Conservation (phyloP, 192 early-diverging fungal genomes). For the Helicostylum pulchrum region DNA sequence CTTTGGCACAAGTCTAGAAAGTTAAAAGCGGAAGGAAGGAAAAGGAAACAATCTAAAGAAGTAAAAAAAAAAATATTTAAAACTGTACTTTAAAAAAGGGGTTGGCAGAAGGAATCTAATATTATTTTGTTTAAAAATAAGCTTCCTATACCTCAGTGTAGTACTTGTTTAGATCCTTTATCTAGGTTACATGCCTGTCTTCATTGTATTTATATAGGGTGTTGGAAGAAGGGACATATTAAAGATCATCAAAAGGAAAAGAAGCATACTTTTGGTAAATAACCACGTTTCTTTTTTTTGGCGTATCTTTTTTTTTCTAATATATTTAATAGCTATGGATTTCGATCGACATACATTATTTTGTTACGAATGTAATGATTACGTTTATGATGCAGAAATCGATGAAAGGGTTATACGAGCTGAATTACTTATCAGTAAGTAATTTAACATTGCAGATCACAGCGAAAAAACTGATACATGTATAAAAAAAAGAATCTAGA, state of each 20-base stretch:
- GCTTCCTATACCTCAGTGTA: slow-evolving; percentile 58
- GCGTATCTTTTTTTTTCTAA: not conserved
- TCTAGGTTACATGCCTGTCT: slow-evolving; percentile 80
- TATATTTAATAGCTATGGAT: slow-evolving; percentile 65
- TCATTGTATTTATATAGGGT: slow-evolving; percentile 78
- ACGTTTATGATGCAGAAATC: slow-evolving; percentile 78
- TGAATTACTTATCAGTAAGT: slow-evolving; percentile 17
- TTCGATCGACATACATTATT: slow-evolving; percentile 64
- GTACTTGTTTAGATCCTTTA: slow-evolving; percentile 50
- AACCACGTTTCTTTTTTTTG: not conserved
- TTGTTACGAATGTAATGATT: slow-evolving; percentile 78
- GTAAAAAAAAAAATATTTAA: not conserved
- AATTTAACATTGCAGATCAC: not conserved
- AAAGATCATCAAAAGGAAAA: slow-evolving; percentile 48
- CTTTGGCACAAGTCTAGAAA: slow-evolving; percentile 4
- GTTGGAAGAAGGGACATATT: slow-evolving; percentile 62
- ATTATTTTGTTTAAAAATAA: slow-evolving; percentile 1
- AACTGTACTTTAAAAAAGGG: not conserved
- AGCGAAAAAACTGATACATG: not conserved
- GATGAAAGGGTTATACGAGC: slow-evolving; percentile 38
- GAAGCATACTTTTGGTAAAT: slow-evolving; percentile 54
- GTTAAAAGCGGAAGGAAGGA: slow-evolving; percentile 10
- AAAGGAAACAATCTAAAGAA: slow-evolving; percentile 10
- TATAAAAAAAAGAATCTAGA: slow-evolving; percentile 44
- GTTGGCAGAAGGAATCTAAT: not conserved